phyloP scores from a whole-genome alignment of 2,329 filamentous ascomycete species.

The Colletotrichum falcatum region DNA sequence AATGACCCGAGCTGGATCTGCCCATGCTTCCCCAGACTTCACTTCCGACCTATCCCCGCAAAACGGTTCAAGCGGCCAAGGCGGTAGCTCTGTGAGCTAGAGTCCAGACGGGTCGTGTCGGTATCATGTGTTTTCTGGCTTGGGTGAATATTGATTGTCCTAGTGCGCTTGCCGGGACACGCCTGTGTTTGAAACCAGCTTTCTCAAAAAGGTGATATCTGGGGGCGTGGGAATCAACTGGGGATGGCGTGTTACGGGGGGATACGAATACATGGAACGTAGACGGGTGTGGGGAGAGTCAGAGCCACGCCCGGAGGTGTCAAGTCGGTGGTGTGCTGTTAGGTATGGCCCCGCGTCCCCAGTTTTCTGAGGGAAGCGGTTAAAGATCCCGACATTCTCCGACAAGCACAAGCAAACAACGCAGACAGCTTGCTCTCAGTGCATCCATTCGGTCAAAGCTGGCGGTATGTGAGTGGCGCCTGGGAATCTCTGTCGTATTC shows the following conservation, averaged over 20 bases:
- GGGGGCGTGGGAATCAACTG: constrained; percentile 23
- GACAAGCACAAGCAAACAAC: constrained; percentile 38
- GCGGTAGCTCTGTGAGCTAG: constrained; percentile 24
- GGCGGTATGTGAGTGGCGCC: constrained; percentile 35
- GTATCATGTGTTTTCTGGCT: constrained; percentile 26
- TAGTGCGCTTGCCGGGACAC: constrained; percentile 28
- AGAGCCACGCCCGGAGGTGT: constrained; percentile 31
- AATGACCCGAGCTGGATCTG: constrained; percentile 41
- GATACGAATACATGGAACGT: constrained; percentile 22
- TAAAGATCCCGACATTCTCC: constrained; percentile 38
- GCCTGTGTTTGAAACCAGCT: constrained; percentile 39
- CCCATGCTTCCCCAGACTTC: constrained; percentile 41
- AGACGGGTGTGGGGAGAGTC: constrained; percentile 31
- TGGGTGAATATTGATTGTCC: constrained; percentile 39
- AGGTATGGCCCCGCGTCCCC: constrained; percentile 13
- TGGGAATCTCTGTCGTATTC: constrained; percentile 23
- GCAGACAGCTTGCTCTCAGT: constrained; percentile 19
- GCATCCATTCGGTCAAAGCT: constrained; percentile 25
- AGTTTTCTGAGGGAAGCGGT: constrained; percentile 31
- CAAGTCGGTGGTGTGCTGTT: constrained; percentile 23
- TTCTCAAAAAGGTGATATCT: constrained; percentile 32
- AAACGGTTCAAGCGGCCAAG: constrained; percentile 24
- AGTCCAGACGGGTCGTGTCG: constrained; percentile 1
- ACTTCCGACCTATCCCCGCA: constrained; percentile 31
- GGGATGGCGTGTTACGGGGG: constrained; percentile 30